These are phyloP conservation scores for Pythium grandisporangium DNA, from an alignment of 352 stramenopile species.

Conservation along the genomic window DNA sequence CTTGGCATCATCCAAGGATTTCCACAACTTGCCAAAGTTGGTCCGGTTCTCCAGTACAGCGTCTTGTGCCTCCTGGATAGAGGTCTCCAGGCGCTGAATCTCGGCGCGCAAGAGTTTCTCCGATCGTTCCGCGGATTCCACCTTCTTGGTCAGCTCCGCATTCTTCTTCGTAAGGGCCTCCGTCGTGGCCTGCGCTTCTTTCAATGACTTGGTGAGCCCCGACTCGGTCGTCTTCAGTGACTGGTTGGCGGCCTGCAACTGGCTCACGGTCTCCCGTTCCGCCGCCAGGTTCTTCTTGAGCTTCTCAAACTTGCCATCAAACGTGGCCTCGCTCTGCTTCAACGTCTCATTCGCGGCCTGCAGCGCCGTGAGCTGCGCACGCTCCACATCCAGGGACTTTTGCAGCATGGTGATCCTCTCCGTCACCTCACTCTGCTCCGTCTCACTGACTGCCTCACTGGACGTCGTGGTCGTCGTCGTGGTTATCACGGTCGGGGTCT, in stretches of 20 bases:
- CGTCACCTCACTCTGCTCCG: neutral
- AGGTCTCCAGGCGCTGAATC: slow-evolving; percentile 13
- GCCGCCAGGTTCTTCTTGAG: slow-evolving; percentile 8
- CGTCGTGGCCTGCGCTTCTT: neutral
- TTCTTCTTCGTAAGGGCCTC: slow-evolving; percentile 7
- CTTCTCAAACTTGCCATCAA: slow-evolving; percentile 3
- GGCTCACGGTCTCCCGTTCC: slow-evolving; percentile 6
- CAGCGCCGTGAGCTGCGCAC: neutral
- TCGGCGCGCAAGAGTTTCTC: slow-evolving; percentile 6
- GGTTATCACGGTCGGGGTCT: slow-evolving; percentile 5
- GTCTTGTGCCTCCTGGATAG: slow-evolving; percentile 14
- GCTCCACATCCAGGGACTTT: no score
- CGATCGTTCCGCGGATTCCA: slow-evolving; percentile 9
- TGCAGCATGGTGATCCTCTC: no score
- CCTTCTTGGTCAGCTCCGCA: slow-evolving; percentile 8
- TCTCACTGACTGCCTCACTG: neutral
- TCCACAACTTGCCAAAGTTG: slow-evolving; percentile 19
- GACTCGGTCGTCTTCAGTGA: slow-evolving; percentile 3
- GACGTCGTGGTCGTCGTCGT: neutral
- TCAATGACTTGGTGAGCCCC: slow-evolving; percentile 1
- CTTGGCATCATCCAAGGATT: slow-evolving; percentile 15
- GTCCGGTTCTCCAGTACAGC: slow-evolving; percentile 13
- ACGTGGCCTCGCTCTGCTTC: neutral
- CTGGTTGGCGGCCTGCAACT: slow-evolving; percentile 9
- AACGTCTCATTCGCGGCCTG: neutral